These are phyloP conservation scores for Pythium coloratum DNA, from an alignment of 352 stramenopile species.

Conservation along the genomic window DNA sequence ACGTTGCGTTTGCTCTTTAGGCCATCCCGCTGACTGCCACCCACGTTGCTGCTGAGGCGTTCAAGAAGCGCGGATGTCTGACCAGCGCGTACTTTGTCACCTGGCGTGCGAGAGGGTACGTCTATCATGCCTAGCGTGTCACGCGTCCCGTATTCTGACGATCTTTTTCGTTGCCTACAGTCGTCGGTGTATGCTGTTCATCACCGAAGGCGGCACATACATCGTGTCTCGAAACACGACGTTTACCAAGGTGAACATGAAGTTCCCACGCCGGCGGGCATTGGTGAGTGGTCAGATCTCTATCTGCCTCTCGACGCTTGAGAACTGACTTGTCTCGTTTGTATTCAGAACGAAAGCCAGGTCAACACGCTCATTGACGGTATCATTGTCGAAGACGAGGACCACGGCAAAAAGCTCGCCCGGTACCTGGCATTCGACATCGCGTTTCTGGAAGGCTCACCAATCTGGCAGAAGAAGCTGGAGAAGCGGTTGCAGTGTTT, in stretches of 20 bases:
- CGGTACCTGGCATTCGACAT: constrained; percentile 86
- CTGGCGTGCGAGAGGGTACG: constrained; percentile 76
- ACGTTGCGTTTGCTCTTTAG: constrained; percentile 29
- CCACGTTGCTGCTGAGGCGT: constrained; percentile 71
- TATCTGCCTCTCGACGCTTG: no score
- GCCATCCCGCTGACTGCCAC: constrained; percentile 85
- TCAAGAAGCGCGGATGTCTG: constrained; percentile 68
- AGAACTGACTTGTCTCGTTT: constrained; percentile 28
- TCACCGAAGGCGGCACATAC: constrained; percentile 66
- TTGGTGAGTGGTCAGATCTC: constrained; percentile 34
- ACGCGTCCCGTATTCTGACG: not conserved
- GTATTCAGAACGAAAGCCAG: constrained; percentile 58
- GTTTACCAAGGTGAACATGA: constrained; percentile 88
- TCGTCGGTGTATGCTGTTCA: constrained; percentile 76
- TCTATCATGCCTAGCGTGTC: not conserved
- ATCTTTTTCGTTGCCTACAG: constrained; percentile 30
- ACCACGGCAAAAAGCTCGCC: constrained; percentile 70
- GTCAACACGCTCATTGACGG: constrained; percentile 85
- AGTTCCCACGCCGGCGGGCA: constrained; percentile 76
- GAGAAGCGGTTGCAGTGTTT: constrained; percentile 87
- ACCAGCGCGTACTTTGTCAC: constrained; percentile 85
- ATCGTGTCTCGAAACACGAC: constrained; percentile 82
- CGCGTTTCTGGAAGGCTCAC: constrained; percentile 71
- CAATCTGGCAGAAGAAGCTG: constrained; percentile 87
- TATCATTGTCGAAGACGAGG: constrained; percentile 84